Percentiles rank a stretch among this genome's conserved stretches.
These are phyloP conservation scores for Podospora pseudopauciseta DNA, from an alignment of 495 filamentous ascomycete genomes.

Conservation along the genomic window DNA sequence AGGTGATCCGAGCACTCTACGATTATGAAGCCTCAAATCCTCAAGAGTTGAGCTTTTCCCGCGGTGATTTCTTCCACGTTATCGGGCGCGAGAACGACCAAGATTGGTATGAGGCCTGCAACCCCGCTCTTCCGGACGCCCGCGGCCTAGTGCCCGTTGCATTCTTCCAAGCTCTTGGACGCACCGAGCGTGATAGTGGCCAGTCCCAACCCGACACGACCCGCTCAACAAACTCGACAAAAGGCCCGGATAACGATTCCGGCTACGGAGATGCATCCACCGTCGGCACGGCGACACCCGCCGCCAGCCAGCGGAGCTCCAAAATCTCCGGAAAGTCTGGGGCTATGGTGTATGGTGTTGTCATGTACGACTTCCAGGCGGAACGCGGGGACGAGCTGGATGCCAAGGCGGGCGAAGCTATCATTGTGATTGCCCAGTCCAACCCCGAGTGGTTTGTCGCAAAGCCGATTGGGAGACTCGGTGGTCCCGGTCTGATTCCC, in stretches of 20 bases:
- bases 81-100: slow-evolving; percentile 91
- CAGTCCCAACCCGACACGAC: slow-evolving; percentile 66
- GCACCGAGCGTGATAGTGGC: slow-evolving; percentile 82
- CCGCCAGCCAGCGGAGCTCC: slow-evolving; percentile 46
- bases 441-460: slow-evolving; percentile 99
- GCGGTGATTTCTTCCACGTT: slow-evolving; percentile 98
- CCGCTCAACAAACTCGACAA: slow-evolving; percentile 49
- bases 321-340: slow-evolving; percentile 63
- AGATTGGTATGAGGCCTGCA: slow-evolving; percentile 99
- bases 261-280: slow-evolving; percentile 68
- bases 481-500: slow-evolving; percentile 91
- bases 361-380: slow-evolving; percentile 95
- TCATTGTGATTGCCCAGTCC: slow-evolving; percentile 98
- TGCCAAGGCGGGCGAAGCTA: slow-evolving; percentile 89
- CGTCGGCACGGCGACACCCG: slow-evolving; percentile 28
- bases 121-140: slow-evolving; percentile 82
- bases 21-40: slow-evolving; percentile 75
- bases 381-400: slow-evolving; percentile 94
- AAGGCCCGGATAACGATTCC: slow-evolving; percentile 63
- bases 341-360: slow-evolving; percentile 92
- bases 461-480: slow-evolving; percentile 92
- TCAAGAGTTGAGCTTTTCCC: slow-evolving; percentile 84
- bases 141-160: slow-evolving; percentile 89
- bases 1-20: slow-evolving; percentile 97
- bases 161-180: slow-evolving; percentile 88